Percentiles rank a stretch among this genome's conserved stretches.
Conservation (phyloP, 2,329 filamentous ascomycete genomes). For the Chrysoporthe deuterocubensis region DNA sequence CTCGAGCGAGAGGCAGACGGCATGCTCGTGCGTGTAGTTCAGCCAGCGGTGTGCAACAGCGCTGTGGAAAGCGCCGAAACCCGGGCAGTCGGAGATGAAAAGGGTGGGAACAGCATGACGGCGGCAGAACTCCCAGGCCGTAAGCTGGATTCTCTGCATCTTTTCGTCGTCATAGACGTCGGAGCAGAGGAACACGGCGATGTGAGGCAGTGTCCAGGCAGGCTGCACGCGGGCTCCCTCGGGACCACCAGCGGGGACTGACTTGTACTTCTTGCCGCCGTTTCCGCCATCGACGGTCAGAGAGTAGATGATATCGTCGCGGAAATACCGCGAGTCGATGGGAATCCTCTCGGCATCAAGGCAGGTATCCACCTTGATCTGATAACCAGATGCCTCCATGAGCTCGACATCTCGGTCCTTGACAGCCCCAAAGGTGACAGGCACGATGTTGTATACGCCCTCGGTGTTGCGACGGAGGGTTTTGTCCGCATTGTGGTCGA, state of each 20-base stretch:
- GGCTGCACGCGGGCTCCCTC: conserved; percentile 45
- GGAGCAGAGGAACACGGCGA: conserved; percentile 54
- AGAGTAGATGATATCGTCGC: conserved; percentile 40
- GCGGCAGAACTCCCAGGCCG: conserved; percentile 52
- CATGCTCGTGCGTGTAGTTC: conserved; percentile 45
- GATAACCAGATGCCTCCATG: conserved; percentile 54
- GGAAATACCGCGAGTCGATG: conserved; percentile 32
- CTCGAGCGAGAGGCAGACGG: conserved; percentile 54
- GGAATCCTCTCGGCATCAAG: conserved; percentile 43
- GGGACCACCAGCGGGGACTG: conserved; percentile 39
- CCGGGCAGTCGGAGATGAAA: conserved; percentile 50
- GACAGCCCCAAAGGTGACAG: conserved; percentile 52
- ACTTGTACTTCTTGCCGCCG: conserved; percentile 43
- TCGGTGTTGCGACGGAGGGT: conserved; percentile 40
- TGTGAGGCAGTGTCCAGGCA: conserved; percentile 51
- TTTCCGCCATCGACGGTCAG: conserved; percentile 47
- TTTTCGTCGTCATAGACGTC: conserved; percentile 44
- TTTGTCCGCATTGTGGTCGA: conserved; percentile 37
- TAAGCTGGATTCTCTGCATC: conserved; percentile 43
- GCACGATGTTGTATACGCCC: conserved; percentile 56
- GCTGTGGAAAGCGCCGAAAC: conserved; percentile 41
- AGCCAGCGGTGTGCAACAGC: conserved; percentile 38
- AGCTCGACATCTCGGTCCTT: conserved; percentile 54
- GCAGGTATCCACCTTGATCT: conserved; percentile 57
- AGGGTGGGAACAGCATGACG: conserved; percentile 52